Conservation (phyloP, 345 rosid genomes). For the Aegle marmelos region DNA sequence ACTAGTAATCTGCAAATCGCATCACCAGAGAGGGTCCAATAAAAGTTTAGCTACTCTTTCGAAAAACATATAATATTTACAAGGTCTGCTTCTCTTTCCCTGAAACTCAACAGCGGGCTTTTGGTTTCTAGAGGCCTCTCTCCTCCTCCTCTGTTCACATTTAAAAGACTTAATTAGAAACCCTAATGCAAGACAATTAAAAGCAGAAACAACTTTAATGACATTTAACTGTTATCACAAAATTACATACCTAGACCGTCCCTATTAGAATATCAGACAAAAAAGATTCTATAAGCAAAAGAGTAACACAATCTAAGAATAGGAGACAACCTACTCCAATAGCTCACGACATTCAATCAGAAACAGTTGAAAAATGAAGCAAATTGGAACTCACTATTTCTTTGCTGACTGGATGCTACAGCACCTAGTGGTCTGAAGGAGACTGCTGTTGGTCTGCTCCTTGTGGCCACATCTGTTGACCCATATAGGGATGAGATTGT, state of each 20-base stretch:
- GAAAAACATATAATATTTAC: conserved; percentile 24
- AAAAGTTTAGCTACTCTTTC: conserved; percentile 20
- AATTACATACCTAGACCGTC: not conserved
- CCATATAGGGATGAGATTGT: conserved; percentile 65
- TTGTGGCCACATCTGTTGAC: conserved; percentile 72
- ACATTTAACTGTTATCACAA: not conserved
- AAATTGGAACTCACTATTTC: conserved; percentile 15
- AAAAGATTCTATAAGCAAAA: too few species aligned
- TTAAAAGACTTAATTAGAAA: conserved; percentile 6
- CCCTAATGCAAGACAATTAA: not conserved
- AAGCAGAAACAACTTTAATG: not conserved
- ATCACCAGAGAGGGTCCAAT: conserved; percentile 4
- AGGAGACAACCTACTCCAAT: not conserved
- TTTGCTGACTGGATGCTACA: conserved; percentile 13
- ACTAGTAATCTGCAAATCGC: not conserved
- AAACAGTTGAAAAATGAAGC: not conserved
- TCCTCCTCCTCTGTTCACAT: conserved; percentile 5
- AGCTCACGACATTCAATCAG: not conserved
- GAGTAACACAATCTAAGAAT: not conserved
- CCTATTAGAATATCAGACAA: not conserved
- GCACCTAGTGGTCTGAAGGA: conserved; percentile 49
- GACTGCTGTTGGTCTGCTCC: conserved; percentile 75
- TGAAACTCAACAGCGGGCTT: conserved; percentile 23
- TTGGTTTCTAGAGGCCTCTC: conserved; percentile 11
- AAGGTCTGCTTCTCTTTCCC: conserved; percentile 19